Evolutionary conservation across 2,329 filamentous ascomycete genomes (phyloP), one percentile per base, ranked within the genome.

Genomic region (Fusarium euwallaceae): DNA sequence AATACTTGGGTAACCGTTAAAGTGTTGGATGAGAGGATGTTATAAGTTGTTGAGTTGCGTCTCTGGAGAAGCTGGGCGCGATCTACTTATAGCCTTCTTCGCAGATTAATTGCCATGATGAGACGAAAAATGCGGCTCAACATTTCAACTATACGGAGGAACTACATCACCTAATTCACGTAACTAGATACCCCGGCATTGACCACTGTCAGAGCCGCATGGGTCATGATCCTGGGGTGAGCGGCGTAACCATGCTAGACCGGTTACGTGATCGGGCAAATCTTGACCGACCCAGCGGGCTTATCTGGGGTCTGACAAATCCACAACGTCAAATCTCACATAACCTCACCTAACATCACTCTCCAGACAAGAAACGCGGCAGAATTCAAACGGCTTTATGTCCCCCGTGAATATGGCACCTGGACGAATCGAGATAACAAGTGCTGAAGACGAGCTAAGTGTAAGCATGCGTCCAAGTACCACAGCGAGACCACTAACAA

Each of bases 211-310:
- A 34, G 51, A 55, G 16, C 24, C 22, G 56, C 34, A 60, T 39
- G 36, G 27, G 24, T 41, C 20, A 27, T 53, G 16, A 27, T 45
- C 4, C 17, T 5, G 20, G 14, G 20, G 6, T 14, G 24, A 9
- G 8, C 45, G 64, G 32, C 16, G 16, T 22, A 63, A 67, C 20
- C 27, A 17, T 41, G 7, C 11, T 22, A 34, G 22, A 11, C 53
- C 68, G 55, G 68, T 70, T 70, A 70, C 66, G 68, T 70, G 68
- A 70, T 64, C 68, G 68, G 68, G 32, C 16, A 24, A 64, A 70
- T 45, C 36, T 24, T 29, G 39, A 11, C 58, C 64, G 43, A 53
- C 34, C 10, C 17, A 29, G 8, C 24, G 51, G 51, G 11, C 11
- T 14, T 20, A 55, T 55, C 12, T 8, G 8, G 24, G 7, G 11